Evolutionary conservation across 768 basidiomycete genomes (phyloP).

Genomic region (Chalciporus piperatus): DNA sequence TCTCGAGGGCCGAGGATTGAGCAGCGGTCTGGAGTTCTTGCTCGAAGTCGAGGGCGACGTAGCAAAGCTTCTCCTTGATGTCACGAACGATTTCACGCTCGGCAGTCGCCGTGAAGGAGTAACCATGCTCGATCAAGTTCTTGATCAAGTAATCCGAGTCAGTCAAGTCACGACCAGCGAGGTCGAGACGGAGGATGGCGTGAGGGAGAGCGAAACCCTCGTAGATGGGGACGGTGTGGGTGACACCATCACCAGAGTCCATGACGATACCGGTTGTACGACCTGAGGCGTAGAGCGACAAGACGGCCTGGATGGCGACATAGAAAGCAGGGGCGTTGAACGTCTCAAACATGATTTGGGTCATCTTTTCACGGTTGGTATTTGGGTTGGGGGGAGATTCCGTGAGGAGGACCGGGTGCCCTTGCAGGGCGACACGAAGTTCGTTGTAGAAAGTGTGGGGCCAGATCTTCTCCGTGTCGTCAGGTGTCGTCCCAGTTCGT

Average conservation of each 20-base stretch:
- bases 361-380: constrained; percentile 72
- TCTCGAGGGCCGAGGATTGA: constrained; percentile 85
- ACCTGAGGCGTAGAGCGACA: constrained; percentile 87
- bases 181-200: constrained; percentile 88
- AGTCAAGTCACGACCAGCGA: constrained; percentile 91
- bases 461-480: constrained; percentile 99
- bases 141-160: constrained; percentile 80
- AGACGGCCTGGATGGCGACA: constrained; percentile 70
- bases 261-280: constrained; percentile 94
- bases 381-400: constrained; percentile 75
- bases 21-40: constrained; percentile 91
- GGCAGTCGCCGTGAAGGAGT: constrained; percentile 90
- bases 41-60: constrained; percentile 92
- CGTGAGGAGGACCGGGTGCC: constrained; percentile 70
- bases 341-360: constrained; percentile 79
- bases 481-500: constrained; percentile 99
- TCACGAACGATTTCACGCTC: constrained; percentile 94
- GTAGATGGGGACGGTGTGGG: constrained; percentile 95
- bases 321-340: constrained; percentile 76
- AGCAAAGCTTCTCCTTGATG: constrained; percentile 93
- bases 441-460: constrained; percentile 94
- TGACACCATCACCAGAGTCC: constrained; percentile 95
- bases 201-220: constrained; percentile 93
- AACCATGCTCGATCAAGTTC: constrained; percentile 87
- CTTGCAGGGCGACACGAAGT: constrained; percentile 74